These are phyloP conservation scores for Coprinellus micaceus DNA, from an alignment of 768 basidiomycete species.

Conservation along the genomic window DNA sequence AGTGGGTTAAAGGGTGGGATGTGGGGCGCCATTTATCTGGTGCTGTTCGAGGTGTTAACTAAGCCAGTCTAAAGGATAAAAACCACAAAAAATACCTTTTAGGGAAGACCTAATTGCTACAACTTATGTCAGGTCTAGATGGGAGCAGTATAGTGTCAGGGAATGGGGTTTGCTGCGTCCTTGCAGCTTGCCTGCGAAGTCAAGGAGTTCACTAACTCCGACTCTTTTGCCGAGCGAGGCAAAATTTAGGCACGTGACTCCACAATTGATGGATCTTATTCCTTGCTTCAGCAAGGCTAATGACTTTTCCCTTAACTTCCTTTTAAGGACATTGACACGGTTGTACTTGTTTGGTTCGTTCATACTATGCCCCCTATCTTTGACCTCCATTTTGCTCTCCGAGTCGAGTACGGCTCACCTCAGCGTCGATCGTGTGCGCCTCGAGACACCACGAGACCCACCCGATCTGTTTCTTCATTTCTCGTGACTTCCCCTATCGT, in stretches of 20 bases:
- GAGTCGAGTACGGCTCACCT: too few relatives aligned
- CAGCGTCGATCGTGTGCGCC: too few relatives aligned
- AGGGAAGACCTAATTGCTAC: not conserved
- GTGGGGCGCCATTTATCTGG: constrained; percentile 16
- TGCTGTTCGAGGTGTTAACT: constrained; percentile 1
- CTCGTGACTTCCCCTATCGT: too few relatives aligned
- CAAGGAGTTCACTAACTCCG: not conserved
- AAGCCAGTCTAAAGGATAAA: not conserved
- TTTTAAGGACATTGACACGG: too few relatives aligned
- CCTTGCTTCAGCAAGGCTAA: too few relatives aligned
- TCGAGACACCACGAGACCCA: too few relatives aligned
- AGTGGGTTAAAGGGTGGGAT: constrained; percentile 43
- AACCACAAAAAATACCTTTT: not conserved
- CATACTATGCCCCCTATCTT: too few relatives aligned
- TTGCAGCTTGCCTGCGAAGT: not conserved
- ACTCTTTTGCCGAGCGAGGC: not conserved
- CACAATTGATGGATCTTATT: not conserved
- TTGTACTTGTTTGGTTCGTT: too few relatives aligned
- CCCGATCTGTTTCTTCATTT: too few relatives aligned
- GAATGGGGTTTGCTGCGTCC: not conserved
- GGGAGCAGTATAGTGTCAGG: not conserved
- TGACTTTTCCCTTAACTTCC: too few relatives aligned
- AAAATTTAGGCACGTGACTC: constrained; percentile 2
- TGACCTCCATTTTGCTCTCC: too few relatives aligned
- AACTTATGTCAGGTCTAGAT: not conserved